Evolutionary conservation across 1,284 basidiomycete genomes (phyloP).

Genomic region (Amylostereum areolatum): DNA sequence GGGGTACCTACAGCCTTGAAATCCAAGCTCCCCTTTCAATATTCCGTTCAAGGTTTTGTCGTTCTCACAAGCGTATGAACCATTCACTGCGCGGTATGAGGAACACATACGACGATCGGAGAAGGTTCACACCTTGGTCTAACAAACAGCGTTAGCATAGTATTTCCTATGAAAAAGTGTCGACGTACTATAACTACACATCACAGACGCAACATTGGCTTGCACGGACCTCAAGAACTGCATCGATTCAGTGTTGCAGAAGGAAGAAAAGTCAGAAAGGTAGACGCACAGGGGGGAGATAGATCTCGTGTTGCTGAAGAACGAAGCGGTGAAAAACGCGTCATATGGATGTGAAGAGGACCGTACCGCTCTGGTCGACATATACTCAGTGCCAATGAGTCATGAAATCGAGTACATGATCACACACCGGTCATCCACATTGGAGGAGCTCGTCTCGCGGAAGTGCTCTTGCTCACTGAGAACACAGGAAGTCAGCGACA

Average conservation of each 20-base stretch:
- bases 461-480: slow-evolving; percentile 52
- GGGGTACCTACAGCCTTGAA: slow-evolving; percentile 54
- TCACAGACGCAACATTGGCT: slow-evolving; percentile 61
- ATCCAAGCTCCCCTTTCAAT: slow-evolving; percentile 68
- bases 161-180: background rate
- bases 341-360: too few species aligned
- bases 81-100: slow-evolving; percentile 39
- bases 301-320: slow-evolving; percentile 49
- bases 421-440: slow-evolving; percentile 56
- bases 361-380: background rate
- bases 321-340: too few species aligned
- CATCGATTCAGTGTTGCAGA: slow-evolving; percentile 8
- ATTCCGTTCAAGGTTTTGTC: slow-evolving; percentile 62
- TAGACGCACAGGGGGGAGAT: slow-evolving; percentile 38
- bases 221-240: slow-evolving; percentile 59
- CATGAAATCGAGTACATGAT: too few species aligned
- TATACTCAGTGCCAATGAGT: too few species aligned
- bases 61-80: slow-evolving; percentile 65
- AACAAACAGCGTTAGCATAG: slow-evolving; percentile 16
- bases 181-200: slow-evolving; percentile 61
- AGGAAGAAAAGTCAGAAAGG: background rate
- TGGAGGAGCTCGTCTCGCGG: slow-evolving; percentile 44
- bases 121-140: slow-evolving; percentile 35
- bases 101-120: background rate
- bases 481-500: background rate